phyloP scores from a whole-genome alignment of 1,284 basidiomycete species.

The Fomitiporia mediterranea region DNA sequence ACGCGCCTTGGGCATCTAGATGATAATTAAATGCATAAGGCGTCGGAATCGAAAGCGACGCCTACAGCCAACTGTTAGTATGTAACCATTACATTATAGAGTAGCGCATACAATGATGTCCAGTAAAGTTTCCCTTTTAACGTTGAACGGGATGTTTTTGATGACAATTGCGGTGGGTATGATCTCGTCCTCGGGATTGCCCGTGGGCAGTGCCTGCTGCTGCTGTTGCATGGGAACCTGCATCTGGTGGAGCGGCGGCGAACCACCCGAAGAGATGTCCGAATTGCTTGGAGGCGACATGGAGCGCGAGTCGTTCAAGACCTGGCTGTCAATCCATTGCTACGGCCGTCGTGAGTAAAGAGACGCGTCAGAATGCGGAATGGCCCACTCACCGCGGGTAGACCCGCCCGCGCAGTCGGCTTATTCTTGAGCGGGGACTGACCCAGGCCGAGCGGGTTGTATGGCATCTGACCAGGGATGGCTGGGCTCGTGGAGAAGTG shows the following conservation, averaged over 20 bases:
- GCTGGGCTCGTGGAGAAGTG: slow-evolving; percentile 66
- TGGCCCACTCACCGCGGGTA: slow-evolving; percentile 58
- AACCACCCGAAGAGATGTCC: slow-evolving; percentile 79
- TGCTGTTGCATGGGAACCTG: slow-evolving; percentile 40
- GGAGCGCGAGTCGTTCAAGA: slow-evolving; percentile 62
- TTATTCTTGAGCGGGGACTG: slow-evolving; percentile 73
- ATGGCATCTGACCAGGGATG: slow-evolving; percentile 59
- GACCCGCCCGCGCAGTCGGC: slow-evolving; percentile 50
- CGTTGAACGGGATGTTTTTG: slow-evolving; percentile 99
- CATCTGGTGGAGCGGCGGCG: slow-evolving; percentile 58
- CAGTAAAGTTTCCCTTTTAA: slow-evolving; percentile 92
- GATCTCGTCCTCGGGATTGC: slow-evolving; percentile 76
- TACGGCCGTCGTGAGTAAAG: slow-evolving; percentile 28
- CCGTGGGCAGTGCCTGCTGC: slow-evolving; percentile 33
- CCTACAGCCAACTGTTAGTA: slow-evolving; percentile 37
- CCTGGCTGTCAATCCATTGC: slow-evolving; percentile 76
- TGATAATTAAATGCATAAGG: slow-evolving; percentile 99
- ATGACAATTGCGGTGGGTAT: slow-evolving; percentile 99
- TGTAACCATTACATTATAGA: not conserved
- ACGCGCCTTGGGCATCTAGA: slow-evolving; percentile 90
- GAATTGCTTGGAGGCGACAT: slow-evolving; percentile 82
- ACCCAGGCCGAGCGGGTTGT: slow-evolving; percentile 52
- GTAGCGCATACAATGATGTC: slow-evolving; percentile 81
- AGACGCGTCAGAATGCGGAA: slow-evolving; percentile 21
- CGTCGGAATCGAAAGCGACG: slow-evolving; percentile 89